Evolutionary conservation across 306 rosid species (phyloP).

Genomic region (Hippophae tibetana): DNA sequence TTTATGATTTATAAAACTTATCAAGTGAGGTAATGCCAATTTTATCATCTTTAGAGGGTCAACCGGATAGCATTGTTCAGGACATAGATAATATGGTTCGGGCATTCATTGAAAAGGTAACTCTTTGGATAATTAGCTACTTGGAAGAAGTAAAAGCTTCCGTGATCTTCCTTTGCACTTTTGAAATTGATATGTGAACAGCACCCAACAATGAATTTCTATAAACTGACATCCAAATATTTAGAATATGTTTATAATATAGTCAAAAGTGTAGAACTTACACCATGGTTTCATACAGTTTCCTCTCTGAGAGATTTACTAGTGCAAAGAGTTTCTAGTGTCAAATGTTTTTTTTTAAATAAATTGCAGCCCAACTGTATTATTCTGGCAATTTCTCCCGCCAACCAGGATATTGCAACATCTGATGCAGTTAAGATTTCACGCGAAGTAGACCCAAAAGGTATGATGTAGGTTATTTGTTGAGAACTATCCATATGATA

Average conservation of each 20-base stretch:
- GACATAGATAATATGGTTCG: conserved; percentile 41
- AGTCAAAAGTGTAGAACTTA: too few relatives aligned
- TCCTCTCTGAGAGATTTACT: too few relatives aligned
- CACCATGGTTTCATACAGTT: too few relatives aligned
- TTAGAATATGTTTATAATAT: too few relatives aligned
- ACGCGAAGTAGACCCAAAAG: conserved; percentile 41
- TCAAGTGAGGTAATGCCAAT: background rate
- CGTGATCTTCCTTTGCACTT: background rate
- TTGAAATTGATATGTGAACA: background rate
- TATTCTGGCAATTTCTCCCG: conserved; percentile 40
- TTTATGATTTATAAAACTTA: background rate
- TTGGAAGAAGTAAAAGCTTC: background rate
- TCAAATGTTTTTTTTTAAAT: background rate
- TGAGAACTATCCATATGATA: background rate
- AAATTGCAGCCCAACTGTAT: conserved; percentile 41
- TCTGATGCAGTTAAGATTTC: conserved; percentile 42
- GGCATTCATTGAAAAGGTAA: conserved; percentile 38
- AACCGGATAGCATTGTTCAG: conserved; percentile 31
- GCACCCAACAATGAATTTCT: too few relatives aligned
- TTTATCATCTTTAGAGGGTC: conserved; percentile 30
- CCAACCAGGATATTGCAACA: conserved; percentile 36
- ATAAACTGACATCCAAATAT: too few relatives aligned
- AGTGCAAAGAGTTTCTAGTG: background rate
- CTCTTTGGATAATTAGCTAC: background rate
- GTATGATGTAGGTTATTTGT: conserved; percentile 10